phyloP scores from a whole-genome alignment of 2,329 filamentous ascomycete genomes.

The Cladophialophora psammophila region DNA sequence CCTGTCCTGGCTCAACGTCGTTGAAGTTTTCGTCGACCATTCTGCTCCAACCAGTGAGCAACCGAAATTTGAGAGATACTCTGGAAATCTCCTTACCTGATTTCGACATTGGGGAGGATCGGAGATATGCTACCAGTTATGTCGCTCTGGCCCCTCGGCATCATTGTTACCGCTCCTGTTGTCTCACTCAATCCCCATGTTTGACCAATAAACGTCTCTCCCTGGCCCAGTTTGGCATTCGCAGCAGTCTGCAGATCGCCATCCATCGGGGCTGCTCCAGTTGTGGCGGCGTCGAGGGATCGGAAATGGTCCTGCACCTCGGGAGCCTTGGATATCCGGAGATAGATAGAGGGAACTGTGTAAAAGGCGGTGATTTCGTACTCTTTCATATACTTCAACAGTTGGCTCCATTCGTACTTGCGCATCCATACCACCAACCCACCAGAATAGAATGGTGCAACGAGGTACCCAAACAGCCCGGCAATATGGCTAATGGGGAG shows the following conservation, averaged over 20 bases:
- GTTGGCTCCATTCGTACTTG: constrained; percentile 63
- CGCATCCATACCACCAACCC: constrained; percentile 68
- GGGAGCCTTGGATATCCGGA: constrained; percentile 65
- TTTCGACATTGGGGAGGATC: constrained; percentile 45
- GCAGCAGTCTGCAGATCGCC: constrained; percentile 61
- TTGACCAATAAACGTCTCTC: constrained; percentile 56
- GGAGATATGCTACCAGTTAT: constrained; percentile 56
- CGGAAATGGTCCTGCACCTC: constrained; percentile 64
- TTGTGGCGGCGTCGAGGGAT: constrained; percentile 56
- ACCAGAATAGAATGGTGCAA: constrained; percentile 56
- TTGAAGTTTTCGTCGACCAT: constrained; percentile 35
- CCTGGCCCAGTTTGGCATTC: constrained; percentile 56
- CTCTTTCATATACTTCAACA: constrained; percentile 61
- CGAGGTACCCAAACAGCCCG: constrained; percentile 56
- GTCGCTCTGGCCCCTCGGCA: constrained; percentile 52
- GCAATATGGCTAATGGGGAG: constrained; percentile 58
- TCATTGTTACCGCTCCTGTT: constrained; percentile 54
- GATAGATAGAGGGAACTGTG: constrained; percentile 67
- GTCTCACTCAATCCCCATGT: constrained; percentile 68
- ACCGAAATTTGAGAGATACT: background rate
- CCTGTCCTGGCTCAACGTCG: constrained; percentile 34
- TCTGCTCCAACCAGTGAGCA: constrained; percentile 19
- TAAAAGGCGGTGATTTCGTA: constrained; percentile 64
- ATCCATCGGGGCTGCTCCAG: constrained; percentile 65
- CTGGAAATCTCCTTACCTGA: constrained; percentile 26